phyloP scores from a whole-genome alignment of 257 asterid species.

The Penstemon barbatus region DNA sequence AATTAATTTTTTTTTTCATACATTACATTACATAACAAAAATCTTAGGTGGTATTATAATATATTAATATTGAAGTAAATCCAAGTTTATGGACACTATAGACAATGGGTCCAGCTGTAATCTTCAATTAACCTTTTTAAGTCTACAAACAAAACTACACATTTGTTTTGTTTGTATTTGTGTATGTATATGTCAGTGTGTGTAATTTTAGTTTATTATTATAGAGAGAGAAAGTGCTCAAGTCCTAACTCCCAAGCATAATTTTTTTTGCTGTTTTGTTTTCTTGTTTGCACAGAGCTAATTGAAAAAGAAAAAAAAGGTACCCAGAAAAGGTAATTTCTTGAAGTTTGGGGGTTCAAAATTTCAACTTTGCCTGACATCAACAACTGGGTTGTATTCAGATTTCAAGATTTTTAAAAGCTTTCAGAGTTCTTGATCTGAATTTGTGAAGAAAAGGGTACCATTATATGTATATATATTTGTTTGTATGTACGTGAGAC shows the following conservation, averaged over 20 bases:
- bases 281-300: conserved; percentile 49
- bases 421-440: conserved; percentile 50
- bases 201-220: conserved; percentile 18
- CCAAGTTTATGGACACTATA: conserved; percentile 41
- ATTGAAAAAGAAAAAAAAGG: conserved; percentile 7
- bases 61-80: conserved; percentile 26
- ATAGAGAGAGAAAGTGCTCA: conserved; percentile 29
- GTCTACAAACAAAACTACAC: conserved; percentile 23
- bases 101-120: conserved; percentile 77
- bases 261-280: conserved; percentile 27
- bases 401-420: conserved; percentile 34
- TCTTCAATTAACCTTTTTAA: conserved; percentile 48
- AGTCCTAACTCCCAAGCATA: conserved; percentile 49
- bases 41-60: neutral
- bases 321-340: conserved; percentile 30
- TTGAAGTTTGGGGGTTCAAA: neutral
- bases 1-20: neutral
- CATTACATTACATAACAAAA: neutral
- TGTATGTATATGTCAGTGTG: conserved; percentile 20
- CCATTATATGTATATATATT: neutral
- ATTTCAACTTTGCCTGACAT: conserved; percentile 19
- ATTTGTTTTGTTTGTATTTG: conserved; percentile 30
- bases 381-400: conserved; percentile 28
- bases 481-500: conserved; percentile 32
- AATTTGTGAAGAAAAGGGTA: conserved; percentile 28